Evolutionary conservation across 139 green algal species (phyloP), one percentile per base, ranked within the genome.

Genomic region (Chlorella sp.): DNA sequence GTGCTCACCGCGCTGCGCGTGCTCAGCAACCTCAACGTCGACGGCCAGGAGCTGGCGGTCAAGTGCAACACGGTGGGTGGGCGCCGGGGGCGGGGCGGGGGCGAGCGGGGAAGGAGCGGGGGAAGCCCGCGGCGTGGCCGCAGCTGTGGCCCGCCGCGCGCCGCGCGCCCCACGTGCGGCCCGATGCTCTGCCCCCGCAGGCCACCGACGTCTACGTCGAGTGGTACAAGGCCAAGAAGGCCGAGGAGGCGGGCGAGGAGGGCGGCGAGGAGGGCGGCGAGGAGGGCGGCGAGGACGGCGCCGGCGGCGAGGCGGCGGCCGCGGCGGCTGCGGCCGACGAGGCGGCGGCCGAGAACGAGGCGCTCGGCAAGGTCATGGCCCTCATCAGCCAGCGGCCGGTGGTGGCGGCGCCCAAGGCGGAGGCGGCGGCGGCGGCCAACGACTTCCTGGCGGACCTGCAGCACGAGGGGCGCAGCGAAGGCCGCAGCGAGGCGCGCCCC

Each of bases 41-140:
- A 97, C 59, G 92, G 92, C 1, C 88, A 94, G 65, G 87, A 97
- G 79, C 84, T 97, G 78, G 76, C 94, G 62, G 74, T 97, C 12
- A 95, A 96, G 60, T 77, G 79, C 71, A 98, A 95, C 88, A 90
- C 76, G 38, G 88, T 81, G 72, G 8, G 72, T 45, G 55, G 4
- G 2, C 21, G 62, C 31, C 7, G 8, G 19, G 59, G 8, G 62
- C 19, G 5, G 0, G 15, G 19, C 53, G 60, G 38, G 15, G 23
- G 41, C 50, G 1, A 11, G n/a, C 35, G 55, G 36, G 35, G 17
- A 5, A 27, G 23, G 36, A 11, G 42, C 25, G n/a, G 36, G 58
- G 69, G 35, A 40, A 40, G 51, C 35, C 21, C 5, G 1, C n/a
- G 1, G 19, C 51, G 21, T 27, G 11, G 9, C 36, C 3, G 38